Evolutionary conservation across 495 filamentous ascomycete species (phyloP), one percentile per base, ranked within the genome.

Genomic region (Hyaloscypha bicolor): DNA sequence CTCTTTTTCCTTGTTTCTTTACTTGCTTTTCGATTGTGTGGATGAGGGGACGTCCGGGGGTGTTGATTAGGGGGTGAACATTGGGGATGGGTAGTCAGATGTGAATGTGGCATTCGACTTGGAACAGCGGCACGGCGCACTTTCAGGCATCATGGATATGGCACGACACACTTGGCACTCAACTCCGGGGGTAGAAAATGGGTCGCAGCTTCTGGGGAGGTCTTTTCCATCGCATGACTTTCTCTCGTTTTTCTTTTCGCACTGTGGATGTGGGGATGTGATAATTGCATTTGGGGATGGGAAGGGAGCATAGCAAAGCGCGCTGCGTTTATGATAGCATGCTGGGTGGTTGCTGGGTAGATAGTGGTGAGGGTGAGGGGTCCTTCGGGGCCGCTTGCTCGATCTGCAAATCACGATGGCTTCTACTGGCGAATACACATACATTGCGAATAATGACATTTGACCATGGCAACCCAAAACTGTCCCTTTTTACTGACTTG

Each of bases 171-270:
- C 19, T 51, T 51, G 19, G 33, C 51, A 60, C 57, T 60, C 31
- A 58, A 42, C 51, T 55, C 62, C 19, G 33, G 65, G 65, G 66
- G 62, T 65, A 65, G 45, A 64, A 65, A 68, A 69, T 58, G 65
- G 66, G 39, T 52, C 9, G 48, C 71, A 65, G 71, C 68, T 73
- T 65, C 68, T 71, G 71, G 68, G 71, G 71, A 70, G 65, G 71
- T 66, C 25, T 60, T 61, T 66, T 61, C 45, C 0, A 60, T 60
- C 63, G 42, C 60, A 66, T 64, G 62, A 21, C 62, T 72, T 71
- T 55, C 30, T 32, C 51, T 59, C 39, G 19, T 68, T 37, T 68
- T 68, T 52, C 45, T 45, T 48, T 61, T 61, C 37, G 2, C 42
- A 1, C 6, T 14, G 42, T 48, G 16, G 11, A 48, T 48, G 42